Percentiles rank a stretch among this genome's conserved stretches.
phyloP scores from a whole-genome alignment of 148 eudicot species.

The Dysphania ambrosioides region DNA sequence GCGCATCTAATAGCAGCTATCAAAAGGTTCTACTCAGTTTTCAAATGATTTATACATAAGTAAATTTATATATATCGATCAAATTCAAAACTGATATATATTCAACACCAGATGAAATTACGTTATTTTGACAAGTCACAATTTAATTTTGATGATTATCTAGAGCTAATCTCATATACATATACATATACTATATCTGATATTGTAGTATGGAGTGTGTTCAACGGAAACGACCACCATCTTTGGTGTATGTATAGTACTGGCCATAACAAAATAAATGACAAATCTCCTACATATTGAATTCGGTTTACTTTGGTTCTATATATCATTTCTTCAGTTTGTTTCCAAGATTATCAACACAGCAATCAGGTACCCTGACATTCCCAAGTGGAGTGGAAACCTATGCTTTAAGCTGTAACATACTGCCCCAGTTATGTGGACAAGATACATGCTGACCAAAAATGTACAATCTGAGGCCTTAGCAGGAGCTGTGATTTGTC shows the following conservation, averaged over 20 bases:
- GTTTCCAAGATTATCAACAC: not conserved
- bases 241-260: not conserved
- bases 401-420: not conserved
- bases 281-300: not conserved
- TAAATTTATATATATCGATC: no score
- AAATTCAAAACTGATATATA: no score
- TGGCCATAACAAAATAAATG: not conserved
- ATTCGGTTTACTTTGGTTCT: not conserved
- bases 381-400: not conserved
- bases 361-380: not conserved
- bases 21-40: no score
- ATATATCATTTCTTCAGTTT: not conserved
- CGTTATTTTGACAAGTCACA: no score
- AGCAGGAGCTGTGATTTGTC: not conserved
- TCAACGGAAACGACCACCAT: not conserved
- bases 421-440: not conserved
- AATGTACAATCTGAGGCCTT: conserved; percentile 5
- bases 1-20: no score
- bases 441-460: not conserved
- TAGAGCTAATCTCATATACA: not conserved
- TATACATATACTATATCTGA: no score
- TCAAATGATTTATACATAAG: no score
- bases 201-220: no score
- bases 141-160: not conserved
- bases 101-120: no score